phyloP scores from a whole-genome alignment of 1,284 basidiomycete genomes.

The Microbotryum lychnidis-dioicae region DNA sequence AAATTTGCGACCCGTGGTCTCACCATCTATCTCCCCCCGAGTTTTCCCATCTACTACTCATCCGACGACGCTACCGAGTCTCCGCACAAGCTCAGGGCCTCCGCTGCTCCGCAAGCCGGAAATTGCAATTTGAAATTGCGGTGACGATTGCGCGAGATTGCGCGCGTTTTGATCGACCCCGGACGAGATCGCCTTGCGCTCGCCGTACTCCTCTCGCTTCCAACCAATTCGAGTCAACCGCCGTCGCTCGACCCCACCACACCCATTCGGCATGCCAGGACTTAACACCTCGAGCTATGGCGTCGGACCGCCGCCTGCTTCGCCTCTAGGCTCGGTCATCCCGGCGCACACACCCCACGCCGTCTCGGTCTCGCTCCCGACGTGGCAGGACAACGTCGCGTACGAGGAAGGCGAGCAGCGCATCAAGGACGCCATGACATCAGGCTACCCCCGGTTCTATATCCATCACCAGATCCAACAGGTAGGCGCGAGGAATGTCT shows the following conservation, averaged over 20 bases:
- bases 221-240: background rate
- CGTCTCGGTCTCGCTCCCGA: constrained; percentile 93
- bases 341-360: constrained; percentile 56
- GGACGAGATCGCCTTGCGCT: background rate
- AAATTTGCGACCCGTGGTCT: too few species aligned
- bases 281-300: constrained; percentile 2
- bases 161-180: too few species aligned
- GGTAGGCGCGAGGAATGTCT: constrained; percentile 46
- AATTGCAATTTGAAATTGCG: too few species aligned
- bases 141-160: too few species aligned
- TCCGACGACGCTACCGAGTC: too few species aligned
- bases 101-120: too few species aligned
- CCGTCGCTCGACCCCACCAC: background rate
- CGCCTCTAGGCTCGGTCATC: constrained; percentile 36
- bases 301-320: constrained; percentile 18
- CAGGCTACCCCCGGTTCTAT: constrained; percentile 97
- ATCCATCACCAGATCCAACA: constrained; percentile 81
- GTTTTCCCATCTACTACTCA: too few species aligned
- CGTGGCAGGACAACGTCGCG: constrained; percentile 84
- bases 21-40: too few species aligned
- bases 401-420: constrained; percentile 89
- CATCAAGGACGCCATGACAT: constrained; percentile 72
- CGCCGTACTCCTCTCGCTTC: background rate
- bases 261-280: background rate
- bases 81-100: too few species aligned